Conservation (phyloP, 805 yeast genomes). For the Dipodascus albidus region DNA sequence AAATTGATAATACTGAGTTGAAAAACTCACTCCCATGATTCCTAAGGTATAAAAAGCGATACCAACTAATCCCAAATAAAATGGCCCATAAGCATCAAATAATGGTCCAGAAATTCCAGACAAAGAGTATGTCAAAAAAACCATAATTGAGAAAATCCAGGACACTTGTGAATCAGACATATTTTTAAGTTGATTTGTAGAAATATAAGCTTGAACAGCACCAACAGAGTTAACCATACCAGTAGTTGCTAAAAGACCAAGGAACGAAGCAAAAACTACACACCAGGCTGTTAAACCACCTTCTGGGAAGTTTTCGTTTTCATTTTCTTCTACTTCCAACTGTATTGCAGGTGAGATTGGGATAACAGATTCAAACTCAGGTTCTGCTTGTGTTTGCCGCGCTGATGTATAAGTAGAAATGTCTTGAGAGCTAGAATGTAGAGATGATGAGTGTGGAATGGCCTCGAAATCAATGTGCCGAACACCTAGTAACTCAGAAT, state of each 20-base stretch:
- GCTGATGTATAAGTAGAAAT: too few species aligned
- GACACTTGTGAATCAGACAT: slow-evolving; percentile 38
- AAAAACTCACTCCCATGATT: slow-evolving; percentile 42
- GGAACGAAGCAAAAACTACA: slow-evolving; percentile 46
- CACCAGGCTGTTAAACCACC: slow-evolving; percentile 48
- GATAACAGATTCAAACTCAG: too few species aligned
- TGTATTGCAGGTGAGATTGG: too few species aligned
- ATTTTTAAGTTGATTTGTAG: slow-evolving; percentile 39
- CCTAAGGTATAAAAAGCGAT: slow-evolving; percentile 39
- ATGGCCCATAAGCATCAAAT: slow-evolving; percentile 52
- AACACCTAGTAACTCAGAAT: too few species aligned
- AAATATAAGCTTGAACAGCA: slow-evolving; percentile 49
- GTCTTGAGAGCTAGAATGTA: too few species aligned
- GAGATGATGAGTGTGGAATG: too few species aligned
- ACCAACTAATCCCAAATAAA: slow-evolving; percentile 33
- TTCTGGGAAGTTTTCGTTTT: slow-evolving; percentile 30
- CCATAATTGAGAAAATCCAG: slow-evolving; percentile 54
- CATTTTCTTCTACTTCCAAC: not conserved
- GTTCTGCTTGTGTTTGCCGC: too few species aligned
- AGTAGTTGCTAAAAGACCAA: slow-evolving; percentile 41
- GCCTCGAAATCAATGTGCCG: too few species aligned
- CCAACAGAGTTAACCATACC: slow-evolving; percentile 52
- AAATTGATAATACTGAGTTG: slow-evolving; percentile 46
- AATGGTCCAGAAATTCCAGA: slow-evolving; percentile 45
- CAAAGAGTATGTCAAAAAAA: slow-evolving; percentile 36